A percentile compares a stretch with the other conserved stretches of the same genome.
phyloP scores from a whole-genome alignment of 1,139 yeast genomes.

The Saccharomycopsis phalli region DNA sequence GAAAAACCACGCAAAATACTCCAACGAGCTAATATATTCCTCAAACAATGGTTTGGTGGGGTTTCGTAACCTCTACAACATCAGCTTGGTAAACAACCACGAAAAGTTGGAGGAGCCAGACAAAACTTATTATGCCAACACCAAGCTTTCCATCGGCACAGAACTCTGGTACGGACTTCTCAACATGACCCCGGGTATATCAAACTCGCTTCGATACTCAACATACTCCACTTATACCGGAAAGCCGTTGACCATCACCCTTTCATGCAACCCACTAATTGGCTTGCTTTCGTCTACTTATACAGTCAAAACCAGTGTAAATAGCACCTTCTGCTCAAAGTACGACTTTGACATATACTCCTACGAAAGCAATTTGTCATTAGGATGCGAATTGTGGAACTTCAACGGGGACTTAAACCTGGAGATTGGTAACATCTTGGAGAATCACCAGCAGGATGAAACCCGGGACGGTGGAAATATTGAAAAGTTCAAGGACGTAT shows the following conservation, averaged over 20 bases:
- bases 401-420: slow-evolving; percentile 21
- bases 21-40: slow-evolving; percentile 77
- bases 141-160: slow-evolving; percentile 60
- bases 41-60: slow-evolving; percentile 87
- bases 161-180: slow-evolving; percentile 86
- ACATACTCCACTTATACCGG: slow-evolving; percentile 83
- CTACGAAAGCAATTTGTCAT: slow-evolving; percentile 74
- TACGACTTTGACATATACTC: slow-evolving; percentile 90
- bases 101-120: slow-evolving; percentile 12
- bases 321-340: slow-evolving; percentile 72
- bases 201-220: slow-evolving; percentile 77
- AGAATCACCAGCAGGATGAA: not conserved
- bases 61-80: slow-evolving; percentile 66
- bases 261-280: slow-evolving; percentile 80
- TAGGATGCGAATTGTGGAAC: slow-evolving; percentile 81
- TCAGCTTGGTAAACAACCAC: slow-evolving; percentile 31
- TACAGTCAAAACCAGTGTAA: slow-evolving; percentile 70
- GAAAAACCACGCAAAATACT: slow-evolving; percentile 51
- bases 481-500: slow-evolving; percentile 18
- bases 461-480: slow-evolving; percentile 24
- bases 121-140: slow-evolving; percentile 32
- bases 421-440: slow-evolving; percentile 7
- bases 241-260: slow-evolving; percentile 80
- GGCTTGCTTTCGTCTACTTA: slow-evolving; percentile 89
- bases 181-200: slow-evolving; percentile 77